Conservation (phyloP, 164 flowering plant species). For the Vitis vinifera region ASM3070453v1 NC_081814.1:24484501-24485000, state of each 20-base stretch:
- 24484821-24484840: not conserved
- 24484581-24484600: conserved; percentile 18
- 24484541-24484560: not conserved
- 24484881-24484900: no score
- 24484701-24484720: conserved; percentile 12
- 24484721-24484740: conserved; percentile 26
- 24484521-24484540: not conserved
- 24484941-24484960: no score
- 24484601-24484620: conserved; percentile 40
- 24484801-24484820: conserved; percentile 15
- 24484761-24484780: conserved; percentile 51
- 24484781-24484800: conserved; percentile 37
- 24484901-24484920: no score
- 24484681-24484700: conserved; percentile 45
- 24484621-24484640: conserved; percentile 53
- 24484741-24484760: conserved; percentile 48
- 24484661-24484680: conserved; percentile 45
- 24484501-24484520: conserved; percentile 15
- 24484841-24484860: conserved; percentile 1
- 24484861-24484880: not conserved
- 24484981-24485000: no score
- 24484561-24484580: conserved; percentile 17
- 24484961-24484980: no score
- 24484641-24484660: conserved; percentile 46
- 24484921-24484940: no score